These are phyloP conservation scores for Multifurca ochricompacta DNA, from an alignment of 768 basidiomycete species.

Conservation along the genomic window DNA sequence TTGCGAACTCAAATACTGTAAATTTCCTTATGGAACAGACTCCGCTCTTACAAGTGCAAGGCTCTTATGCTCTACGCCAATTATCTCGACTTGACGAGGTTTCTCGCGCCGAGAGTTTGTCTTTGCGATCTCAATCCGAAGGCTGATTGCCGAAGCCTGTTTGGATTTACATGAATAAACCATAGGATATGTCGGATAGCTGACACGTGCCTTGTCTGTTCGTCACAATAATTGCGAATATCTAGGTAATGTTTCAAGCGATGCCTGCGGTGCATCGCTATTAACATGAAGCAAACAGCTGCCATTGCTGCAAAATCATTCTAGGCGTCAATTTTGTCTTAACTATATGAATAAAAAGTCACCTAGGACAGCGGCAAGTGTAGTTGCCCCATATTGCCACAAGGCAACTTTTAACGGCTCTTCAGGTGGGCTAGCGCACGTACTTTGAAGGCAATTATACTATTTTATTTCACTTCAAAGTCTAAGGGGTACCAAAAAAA, in stretches of 20 bases:
- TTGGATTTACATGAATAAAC: not conserved
- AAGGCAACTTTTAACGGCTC: conserved; percentile 17
- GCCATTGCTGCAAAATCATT: conserved; percentile 14
- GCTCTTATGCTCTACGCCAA: not conserved
- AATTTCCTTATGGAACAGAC: not conserved
- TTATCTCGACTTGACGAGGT: not conserved
- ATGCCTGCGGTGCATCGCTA: conserved; percentile 20
- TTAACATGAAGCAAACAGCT: conserved; percentile 19
- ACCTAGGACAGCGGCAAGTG: conserved; percentile 19
- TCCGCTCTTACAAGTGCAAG: not conserved
- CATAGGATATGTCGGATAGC: not conserved
- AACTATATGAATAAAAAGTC: not conserved
- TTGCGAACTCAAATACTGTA: not conserved
- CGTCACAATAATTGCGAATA: conserved; percentile 18
- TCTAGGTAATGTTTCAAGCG: conserved; percentile 18
- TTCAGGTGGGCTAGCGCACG: conserved; percentile 20
- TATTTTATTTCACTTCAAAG: conserved; percentile 4
- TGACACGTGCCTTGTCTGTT: conserved; percentile 17
- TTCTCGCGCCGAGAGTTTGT: not conserved
- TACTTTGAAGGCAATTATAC: conserved; percentile 17
- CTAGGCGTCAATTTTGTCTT: not conserved
- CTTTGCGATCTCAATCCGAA: not conserved
- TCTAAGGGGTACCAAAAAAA: not conserved
- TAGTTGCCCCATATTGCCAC: conserved; percentile 21
- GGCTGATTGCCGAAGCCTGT: conserved; percentile 14